Evolutionary conservation across 2,329 filamentous ascomycete species (phyloP), one percentile per base, ranked within the genome.

Genomic region (Fusarium acutatum): DNA sequence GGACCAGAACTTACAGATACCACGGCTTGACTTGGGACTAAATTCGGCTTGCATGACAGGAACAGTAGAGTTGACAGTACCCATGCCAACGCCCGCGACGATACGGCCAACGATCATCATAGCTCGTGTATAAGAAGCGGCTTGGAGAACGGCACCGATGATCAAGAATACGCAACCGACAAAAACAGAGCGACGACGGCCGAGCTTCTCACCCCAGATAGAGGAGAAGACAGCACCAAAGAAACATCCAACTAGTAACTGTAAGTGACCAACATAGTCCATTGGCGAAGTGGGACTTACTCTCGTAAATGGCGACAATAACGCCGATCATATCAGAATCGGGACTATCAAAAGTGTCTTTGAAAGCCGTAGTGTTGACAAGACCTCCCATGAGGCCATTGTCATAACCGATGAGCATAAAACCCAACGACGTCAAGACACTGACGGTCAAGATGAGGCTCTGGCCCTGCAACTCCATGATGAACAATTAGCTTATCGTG

Each of bases 361-460:
- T 81, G 72, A 86, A 86, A 12, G 83, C 79, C 22, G 78, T 69
- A 15, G 81, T 79, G 53, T 84, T 82, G 72, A 86, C 82, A 68
- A 78, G 60, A 71, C 83, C 83, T 66, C 82, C 83, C 83, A 85
- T 83, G 7, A 85, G 75, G 8, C 84, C 84, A 79, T 86, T 86
- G 66, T 85, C 84, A 67, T 81, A 86, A 26, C 85, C 85, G 46
- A 87, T 86, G 40, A 86, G 80, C 73, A 87, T 80, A 65, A 87
- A 87, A 0, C 85, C 84, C 43, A 87, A 69, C 35, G 83, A 86
- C 0, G 85, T 85, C 69, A 87, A 74, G 13, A 81, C 75, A 28
- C 83, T 85, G 63, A 86, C 84, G 24, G 83, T 81, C 28, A 81
- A 72, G 28, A 87, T 78, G 28, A 87, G 81, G 20, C 79, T 73